Evolutionary conservation across 345 rosid species (phyloP), one percentile per base, ranked within the genome.

Genomic region (Orychophragmus violaceus): DNA sequence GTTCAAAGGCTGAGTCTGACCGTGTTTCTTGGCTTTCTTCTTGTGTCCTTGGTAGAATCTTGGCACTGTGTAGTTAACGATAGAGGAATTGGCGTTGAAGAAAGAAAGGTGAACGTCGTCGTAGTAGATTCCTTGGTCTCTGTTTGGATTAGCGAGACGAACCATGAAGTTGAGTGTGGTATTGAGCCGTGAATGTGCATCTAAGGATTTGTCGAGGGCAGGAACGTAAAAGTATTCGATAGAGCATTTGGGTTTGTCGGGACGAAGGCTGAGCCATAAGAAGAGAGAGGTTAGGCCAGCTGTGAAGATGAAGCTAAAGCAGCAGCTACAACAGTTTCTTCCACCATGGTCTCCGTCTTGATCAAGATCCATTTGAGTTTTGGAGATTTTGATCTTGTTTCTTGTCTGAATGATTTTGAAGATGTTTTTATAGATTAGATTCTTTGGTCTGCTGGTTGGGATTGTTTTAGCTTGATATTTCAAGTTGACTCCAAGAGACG

Each of bases 41-140:
- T 80, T 62, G 50, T 79, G 82, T 6, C 95, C 92, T 52, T 90
- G 97, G 17, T 81, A 71, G 61, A 90, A 90, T 3, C 25, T 17
- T 0, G 50, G 75, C 21, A 87, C 79, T 1, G 62, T 57, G 46
- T 13, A 76, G 41, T 66, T 71, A 9, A 59, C 36, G 25, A 39
- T 12, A 59, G 74, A 59, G 22, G 73, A 69, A 2, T 29, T 69
- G 27, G 19, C 39, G 67, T 73, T 77, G 58, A 19, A 77, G n/a
- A 81, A 62, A 9, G 84, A 73, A 37, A 90, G 62, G 49, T 79
- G 80, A 2, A 93, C 72, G 1, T 68, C 49, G 45, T 86, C 96
- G 62, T 93, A 93, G 78, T 72, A 63, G 28, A 93, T 71, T 7
- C 97, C 94, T 64, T 87, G 85, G 59, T 85, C 88, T 52, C 56